Conservation (phyloP, 352 stramenopile species). For the Globisporangium camurandrum region DNA sequence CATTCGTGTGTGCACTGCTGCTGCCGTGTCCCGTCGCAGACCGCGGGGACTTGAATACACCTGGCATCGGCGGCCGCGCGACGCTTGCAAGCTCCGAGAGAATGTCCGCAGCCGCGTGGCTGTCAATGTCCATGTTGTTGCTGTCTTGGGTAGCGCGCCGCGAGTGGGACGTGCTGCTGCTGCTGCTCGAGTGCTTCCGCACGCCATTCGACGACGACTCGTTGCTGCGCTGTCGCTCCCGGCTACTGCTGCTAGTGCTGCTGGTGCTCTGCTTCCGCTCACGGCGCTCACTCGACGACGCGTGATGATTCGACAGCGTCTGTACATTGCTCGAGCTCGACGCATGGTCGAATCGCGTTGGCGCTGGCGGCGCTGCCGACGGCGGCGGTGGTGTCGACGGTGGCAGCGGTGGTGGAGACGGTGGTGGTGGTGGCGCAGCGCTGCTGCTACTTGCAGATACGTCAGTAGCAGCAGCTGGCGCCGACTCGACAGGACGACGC, state of each 20-base stretch:
- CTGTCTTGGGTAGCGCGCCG: background rate
- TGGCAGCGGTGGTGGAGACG: constrained; percentile 12
- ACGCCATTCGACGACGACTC: too few relatives aligned
- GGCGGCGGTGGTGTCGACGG: constrained; percentile 11
- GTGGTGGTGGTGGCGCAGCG: constrained; percentile 6
- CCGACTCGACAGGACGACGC: background rate
- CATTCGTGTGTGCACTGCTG: background rate
- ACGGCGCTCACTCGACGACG: background rate
- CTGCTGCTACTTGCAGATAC: constrained; percentile 18
- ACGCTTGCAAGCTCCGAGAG: constrained; percentile 18
- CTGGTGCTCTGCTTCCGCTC: constrained; percentile 8
- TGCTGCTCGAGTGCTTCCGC: constrained; percentile 9
- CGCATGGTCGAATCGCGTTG: too few relatives aligned
- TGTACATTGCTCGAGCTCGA: constrained; percentile 3
- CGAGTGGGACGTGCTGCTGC: constrained; percentile 13
- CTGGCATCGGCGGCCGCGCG: constrained; percentile 36
- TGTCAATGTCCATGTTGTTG: constrained; percentile 4
- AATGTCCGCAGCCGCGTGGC: constrained; percentile 20
- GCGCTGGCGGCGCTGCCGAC: constrained; percentile 1
- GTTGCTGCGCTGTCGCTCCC: too few relatives aligned
- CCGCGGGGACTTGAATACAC: constrained; percentile 19
- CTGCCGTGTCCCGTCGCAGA: too few relatives aligned
- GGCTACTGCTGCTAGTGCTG: constrained; percentile 9
- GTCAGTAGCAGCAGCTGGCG: constrained; percentile 9
- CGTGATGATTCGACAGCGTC: background rate